These are phyloP conservation scores for Rhodotorula sp. DNA, from an alignment of 1,284 basidiomycete genomes.

Conservation along the genomic window DNA sequence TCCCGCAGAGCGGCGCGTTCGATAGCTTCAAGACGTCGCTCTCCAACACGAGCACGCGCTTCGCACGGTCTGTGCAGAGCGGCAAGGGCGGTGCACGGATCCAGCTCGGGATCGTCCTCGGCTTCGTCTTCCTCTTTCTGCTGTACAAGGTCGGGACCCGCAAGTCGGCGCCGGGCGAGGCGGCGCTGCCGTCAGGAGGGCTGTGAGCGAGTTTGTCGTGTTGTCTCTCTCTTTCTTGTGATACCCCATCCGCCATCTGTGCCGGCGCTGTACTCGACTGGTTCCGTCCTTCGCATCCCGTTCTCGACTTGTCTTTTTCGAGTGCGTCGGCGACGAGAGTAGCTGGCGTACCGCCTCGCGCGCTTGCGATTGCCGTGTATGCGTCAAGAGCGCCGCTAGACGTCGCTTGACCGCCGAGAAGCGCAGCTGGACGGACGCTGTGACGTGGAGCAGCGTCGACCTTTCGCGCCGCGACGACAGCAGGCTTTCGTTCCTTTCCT, in stretches of 20 bases:
- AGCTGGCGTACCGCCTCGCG: too few relatives aligned
- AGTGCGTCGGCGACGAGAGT: too few relatives aligned
- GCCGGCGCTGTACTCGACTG: neutral
- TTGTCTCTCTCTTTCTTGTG: neutral
- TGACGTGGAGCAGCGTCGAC: too few relatives aligned
- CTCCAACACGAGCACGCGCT: constrained; percentile 32
- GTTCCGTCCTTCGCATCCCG: too few relatives aligned
- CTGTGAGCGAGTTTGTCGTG: neutral
- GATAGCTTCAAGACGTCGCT: constrained; percentile 45
- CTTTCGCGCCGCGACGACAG: too few relatives aligned
- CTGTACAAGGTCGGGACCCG: constrained; percentile 29
- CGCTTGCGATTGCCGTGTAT: too few relatives aligned
- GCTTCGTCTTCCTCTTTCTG: constrained; percentile 32
- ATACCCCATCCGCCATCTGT: neutral
- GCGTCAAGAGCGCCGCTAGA: too few relatives aligned
- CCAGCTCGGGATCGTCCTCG: constrained; percentile 33
- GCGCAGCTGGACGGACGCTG: too few relatives aligned
- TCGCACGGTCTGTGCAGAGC: constrained; percentile 30
- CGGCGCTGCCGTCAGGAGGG: neutral
- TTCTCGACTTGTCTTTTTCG: too few relatives aligned
- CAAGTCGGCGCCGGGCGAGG: neutral
- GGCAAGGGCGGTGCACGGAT: constrained; percentile 28
- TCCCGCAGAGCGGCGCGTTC: constrained; percentile 40
- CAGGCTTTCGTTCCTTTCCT: too few relatives aligned
- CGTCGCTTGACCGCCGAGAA: too few relatives aligned